These are phyloP conservation scores for Lignosus rhinocerotis DNA, from an alignment of 1,284 basidiomycete genomes.

Conservation along the genomic window DNA sequence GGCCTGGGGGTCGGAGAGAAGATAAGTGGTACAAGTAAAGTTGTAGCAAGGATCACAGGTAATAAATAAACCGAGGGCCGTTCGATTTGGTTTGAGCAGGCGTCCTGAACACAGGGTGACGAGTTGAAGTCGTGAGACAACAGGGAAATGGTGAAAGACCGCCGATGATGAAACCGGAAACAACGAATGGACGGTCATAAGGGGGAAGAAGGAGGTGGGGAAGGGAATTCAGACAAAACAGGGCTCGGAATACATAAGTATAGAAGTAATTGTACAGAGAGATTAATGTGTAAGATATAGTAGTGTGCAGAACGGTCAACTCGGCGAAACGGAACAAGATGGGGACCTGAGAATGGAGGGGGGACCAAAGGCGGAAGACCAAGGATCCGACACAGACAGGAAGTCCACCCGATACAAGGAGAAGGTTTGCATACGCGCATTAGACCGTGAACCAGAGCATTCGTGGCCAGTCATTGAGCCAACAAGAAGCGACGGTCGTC, in stretches of 20 bases:
- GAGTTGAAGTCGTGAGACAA: not conserved
- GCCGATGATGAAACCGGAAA: not conserved
- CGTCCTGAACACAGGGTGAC: not conserved
- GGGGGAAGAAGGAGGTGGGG: not conserved
- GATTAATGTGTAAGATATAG: slow-evolving; percentile 11
- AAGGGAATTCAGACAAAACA: not conserved
- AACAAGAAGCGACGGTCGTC: not conserved
- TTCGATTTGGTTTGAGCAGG: not conserved
- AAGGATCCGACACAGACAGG: slow-evolving; percentile 1
- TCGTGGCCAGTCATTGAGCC: slow-evolving; percentile 1
- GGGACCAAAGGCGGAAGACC: not conserved
- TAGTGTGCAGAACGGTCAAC: slow-evolving; percentile 13
- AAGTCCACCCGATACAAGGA: not conserved
- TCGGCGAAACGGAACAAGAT: not conserved
- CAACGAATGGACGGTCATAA: not conserved
- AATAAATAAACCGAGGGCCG: slow-evolving; percentile 15
- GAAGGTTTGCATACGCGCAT: slow-evolving; percentile 7
- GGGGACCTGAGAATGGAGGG: not conserved
- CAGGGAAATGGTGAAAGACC: not conserved
- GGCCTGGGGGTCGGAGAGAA: not conserved
- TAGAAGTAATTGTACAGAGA: slow-evolving; percentile 13
- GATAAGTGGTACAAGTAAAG: slow-evolving; percentile 15
- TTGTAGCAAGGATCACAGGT: not conserved
- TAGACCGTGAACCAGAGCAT: slow-evolving; percentile 8
- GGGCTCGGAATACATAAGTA: slow-evolving; percentile 6